Evolutionary conservation across 1,139 yeast genomes (phyloP).

Genomic region (Diutina catenulata): DNA sequence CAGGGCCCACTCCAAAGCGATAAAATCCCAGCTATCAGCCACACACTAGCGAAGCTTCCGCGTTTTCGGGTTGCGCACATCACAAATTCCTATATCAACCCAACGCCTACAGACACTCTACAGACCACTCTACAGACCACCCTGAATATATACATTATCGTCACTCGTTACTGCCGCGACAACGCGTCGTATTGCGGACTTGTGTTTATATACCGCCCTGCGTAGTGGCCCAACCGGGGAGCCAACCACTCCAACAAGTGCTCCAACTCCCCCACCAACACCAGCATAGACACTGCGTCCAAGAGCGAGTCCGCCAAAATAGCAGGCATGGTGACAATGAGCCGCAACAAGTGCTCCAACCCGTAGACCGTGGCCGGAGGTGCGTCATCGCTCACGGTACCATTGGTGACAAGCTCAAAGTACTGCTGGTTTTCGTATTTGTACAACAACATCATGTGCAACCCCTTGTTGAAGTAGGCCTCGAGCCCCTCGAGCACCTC

Average conservation of each 20-base stretch:
- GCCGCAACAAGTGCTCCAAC: constrained; percentile 61
- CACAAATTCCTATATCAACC: no score
- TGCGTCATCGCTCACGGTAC: constrained; percentile 13
- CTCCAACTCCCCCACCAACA: constrained; percentile 30
- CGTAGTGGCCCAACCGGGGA: constrained; percentile 33
- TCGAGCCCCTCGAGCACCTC: constrained; percentile 64
- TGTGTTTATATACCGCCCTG: constrained; percentile 40
- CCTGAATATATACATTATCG: no score
- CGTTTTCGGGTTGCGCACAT: no score
- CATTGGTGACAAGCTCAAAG: constrained; percentile 33
- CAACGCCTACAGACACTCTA: no score
- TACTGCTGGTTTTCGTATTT: constrained; percentile 80
- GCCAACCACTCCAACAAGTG: constrained; percentile 43
- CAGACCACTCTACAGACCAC: no score
- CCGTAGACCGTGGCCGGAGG: constrained; percentile 42
- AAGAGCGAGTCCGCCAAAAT: constrained; percentile 65
- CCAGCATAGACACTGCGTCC: constrained; percentile 65
- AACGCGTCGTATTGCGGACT: constrained; percentile 50
- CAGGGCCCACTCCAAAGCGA: no score
- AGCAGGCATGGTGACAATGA: constrained; percentile 71
- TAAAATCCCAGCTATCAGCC: no score
- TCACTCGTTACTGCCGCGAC: constrained; percentile 1
- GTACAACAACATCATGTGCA: constrained; percentile 67
- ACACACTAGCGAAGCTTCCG: no score
- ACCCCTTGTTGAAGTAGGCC: constrained; percentile 64